phyloP scores from a whole-genome alignment of 1,284 basidiomycete genomes.

The Flammula alnicola region DNA sequence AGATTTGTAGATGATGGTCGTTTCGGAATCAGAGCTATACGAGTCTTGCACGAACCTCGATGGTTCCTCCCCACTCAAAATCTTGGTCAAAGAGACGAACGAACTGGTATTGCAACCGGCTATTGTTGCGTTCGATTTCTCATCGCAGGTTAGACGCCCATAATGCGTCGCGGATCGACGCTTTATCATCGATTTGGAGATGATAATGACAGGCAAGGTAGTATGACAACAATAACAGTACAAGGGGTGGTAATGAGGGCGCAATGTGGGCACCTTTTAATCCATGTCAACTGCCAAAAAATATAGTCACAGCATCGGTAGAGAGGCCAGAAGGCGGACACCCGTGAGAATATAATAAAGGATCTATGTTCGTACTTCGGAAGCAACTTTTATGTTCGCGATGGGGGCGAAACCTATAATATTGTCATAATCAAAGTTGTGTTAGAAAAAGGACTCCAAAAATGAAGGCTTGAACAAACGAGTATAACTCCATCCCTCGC shows the following conservation, averaged over 20 bases:
- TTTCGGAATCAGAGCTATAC: no score
- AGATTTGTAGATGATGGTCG: slow-evolving; percentile 6
- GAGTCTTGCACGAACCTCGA: no score
- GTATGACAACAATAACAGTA: slow-evolving; percentile 42
- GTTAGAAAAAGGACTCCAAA: slow-evolving; percentile 8
- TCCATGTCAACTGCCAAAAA: not conserved
- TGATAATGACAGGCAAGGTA: slow-evolving; percentile 9
- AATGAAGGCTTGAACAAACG: slow-evolving; percentile 50
- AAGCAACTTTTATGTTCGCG: slow-evolving; percentile 50
- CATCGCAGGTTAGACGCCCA: not conserved
- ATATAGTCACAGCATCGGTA: not conserved
- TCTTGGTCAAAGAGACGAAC: no score
- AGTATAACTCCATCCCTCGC: slow-evolving; percentile 94
- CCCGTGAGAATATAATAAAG: not conserved
- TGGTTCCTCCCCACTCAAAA: no score
- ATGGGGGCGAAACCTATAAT: slow-evolving; percentile 79
- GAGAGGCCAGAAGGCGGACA: no score
- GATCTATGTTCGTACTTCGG: not conserved
- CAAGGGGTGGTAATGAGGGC: slow-evolving; percentile 21
- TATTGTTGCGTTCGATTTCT: not conserved
- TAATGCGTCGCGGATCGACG: no score
- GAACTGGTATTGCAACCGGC: not conserved
- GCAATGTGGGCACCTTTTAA: not conserved
- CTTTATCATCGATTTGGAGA: slow-evolving; percentile 1
- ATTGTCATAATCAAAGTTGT: slow-evolving; percentile 14